Evolutionary conservation across 345 rosid species (phyloP), one percentile per base, ranked within the genome.

Genomic region (Hypericum perforatum): DNA sequence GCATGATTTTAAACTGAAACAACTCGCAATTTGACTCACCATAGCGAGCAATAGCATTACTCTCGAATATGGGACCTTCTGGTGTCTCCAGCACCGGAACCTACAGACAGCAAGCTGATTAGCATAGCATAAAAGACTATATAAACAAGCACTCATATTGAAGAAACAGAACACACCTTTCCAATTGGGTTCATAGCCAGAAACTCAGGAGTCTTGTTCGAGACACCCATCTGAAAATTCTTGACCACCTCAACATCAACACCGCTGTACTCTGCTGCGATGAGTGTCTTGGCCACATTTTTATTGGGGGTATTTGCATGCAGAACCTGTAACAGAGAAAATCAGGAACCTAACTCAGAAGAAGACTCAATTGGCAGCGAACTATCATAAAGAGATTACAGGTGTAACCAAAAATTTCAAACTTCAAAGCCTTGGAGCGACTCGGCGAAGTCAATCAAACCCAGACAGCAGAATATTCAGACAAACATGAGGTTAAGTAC

Each of bases 81-180:
- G 97, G 92, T 37, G 99, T 94, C 75, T 94, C 87, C 79, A 94
- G 68, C 60, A 94, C 89, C 9, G 95, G 99, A 72, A 94, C 81
- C 97, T 89, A 64, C 7, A 60, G 16, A 7, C 41, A 4, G 32
- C 1, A 64, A 59, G 5, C 29, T 32, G 0, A 41, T 11, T 0
- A 22, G 32, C 32, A 22, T 22, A n/a, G 16, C 22, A 10, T 59
- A 9, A 56, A 41, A 36, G 45, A 53, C 16, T 14, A 9, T 45
- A 41, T 46, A 9, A 5, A 22, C 32, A 22, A 1, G 32, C 32
- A 22, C 7, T 13, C 36, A 56, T 51, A 5, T 0, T 16, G 43
- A 41, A 7, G 3, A 8, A 7, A 29, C 2, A 16, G 1, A 47
- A 3, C 6, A 9, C n/a, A 90, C 96, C 96, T 90, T 90, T 43